Evolutionary conservation across 2,329 filamentous ascomycete genomes (phyloP), one percentile per base, ranked within the genome.

Genomic region (Mariannaea elegans): DNA sequence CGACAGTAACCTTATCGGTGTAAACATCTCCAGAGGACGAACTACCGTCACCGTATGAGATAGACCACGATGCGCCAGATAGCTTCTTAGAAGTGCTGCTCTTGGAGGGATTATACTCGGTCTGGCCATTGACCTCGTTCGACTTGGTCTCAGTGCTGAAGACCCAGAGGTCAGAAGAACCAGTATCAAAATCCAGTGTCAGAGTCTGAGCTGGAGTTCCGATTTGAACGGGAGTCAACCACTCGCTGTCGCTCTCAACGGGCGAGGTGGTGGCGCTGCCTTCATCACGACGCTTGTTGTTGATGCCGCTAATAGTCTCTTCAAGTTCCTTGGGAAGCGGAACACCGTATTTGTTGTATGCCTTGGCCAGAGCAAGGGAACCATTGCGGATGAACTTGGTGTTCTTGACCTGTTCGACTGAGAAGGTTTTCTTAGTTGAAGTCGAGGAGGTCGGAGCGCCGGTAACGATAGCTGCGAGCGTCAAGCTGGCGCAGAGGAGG

Each of bases 81-180:
- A 81, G 53, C 59, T 73, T 67, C 56, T 74, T 59, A 2, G 78
- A 73, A 2, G 77, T 77, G 18, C 73, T 75, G 41, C 78, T 81
- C 34, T 74, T 67, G 18, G 61, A 63, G 1, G 79, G 75, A 41
- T 77, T 66, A 63, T 78, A 82, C 18, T 75, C 48, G 7, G 71
- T 67, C 46, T 81, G 80, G 2, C 78, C 79, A 19, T 71, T 55
- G 24, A 64, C 70, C 1, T 78, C 67, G 49, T 9, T 19, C 12
- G 78, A 65, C 38, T 75, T 72, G 34, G 76, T 81, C 57, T 80
- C 77, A 19, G 80, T 76, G 45, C 78, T 80, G 65, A 82, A 81
- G 1, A 83, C 81, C 81, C 81, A 81, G 16, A 82, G 70, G 50
- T 82, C 80, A 3, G 79, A 78, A 1, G 79, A 81, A 0, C 80